Conservation (phyloP, 2,329 filamentous ascomycete genomes). For the Trichophyton rubrum region DNA sequence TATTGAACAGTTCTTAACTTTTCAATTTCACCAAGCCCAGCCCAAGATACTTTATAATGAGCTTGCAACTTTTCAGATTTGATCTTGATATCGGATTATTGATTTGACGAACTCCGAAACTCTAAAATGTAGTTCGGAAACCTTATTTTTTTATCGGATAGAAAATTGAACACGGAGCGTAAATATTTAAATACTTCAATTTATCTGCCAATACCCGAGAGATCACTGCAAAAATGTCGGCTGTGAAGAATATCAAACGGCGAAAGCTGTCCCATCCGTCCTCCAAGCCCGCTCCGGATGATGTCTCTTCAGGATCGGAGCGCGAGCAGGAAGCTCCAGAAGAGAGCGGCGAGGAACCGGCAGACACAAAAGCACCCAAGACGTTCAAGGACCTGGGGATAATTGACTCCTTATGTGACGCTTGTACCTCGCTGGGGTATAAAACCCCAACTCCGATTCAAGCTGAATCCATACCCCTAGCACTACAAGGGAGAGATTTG, state of each 20-base stretch:
- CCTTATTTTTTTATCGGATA: conserved; percentile 1
- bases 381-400: conserved; percentile 49
- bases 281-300: conserved; percentile 14
- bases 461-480: conserved; percentile 66
- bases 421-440: conserved; percentile 71
- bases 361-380: conserved; percentile 18
- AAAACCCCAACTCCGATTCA: conserved; percentile 83
- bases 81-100: conserved; percentile 9
- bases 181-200: background rate
- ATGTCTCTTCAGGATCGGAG: conserved; percentile 13
- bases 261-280: conserved; percentile 26
- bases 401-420: conserved; percentile 75
- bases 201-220: background rate
- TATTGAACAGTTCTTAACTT: conserved; percentile 1
- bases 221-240: conserved; percentile 21
- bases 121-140: background rate
- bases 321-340: conserved; percentile 9
- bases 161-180: background rate
- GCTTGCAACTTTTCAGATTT: conserved; percentile 9
- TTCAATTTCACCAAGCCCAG: background rate
- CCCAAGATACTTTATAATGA: background rate
- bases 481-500: conserved; percentile 68
- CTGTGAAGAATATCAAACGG: conserved; percentile 29
- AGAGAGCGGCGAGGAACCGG: background rate
- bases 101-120: conserved; percentile 8